These are phyloP conservation scores for Luffa aegyptiaca DNA, from an alignment of 306 rosid species.

Conservation along the genomic window DNA sequence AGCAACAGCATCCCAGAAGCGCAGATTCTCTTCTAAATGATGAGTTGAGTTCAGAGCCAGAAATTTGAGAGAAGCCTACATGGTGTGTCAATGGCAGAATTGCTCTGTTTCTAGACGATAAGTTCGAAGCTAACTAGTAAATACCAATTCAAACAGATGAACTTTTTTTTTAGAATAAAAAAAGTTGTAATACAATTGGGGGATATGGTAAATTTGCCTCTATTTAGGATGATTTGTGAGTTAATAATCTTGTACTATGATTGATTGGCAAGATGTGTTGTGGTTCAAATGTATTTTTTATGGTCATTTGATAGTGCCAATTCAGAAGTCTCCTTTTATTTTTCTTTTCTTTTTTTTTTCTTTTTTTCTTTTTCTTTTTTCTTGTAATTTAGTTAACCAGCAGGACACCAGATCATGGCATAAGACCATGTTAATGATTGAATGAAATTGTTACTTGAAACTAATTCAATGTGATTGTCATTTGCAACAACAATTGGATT, in stretches of 20 bases:
- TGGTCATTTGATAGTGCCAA: neutral
- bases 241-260: neutral
- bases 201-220: neutral
- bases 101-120: neutral
- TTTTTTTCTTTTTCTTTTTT: too few relatives aligned
- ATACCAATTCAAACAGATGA: neutral
- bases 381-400: too few relatives aligned
- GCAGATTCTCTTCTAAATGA: conserved; percentile 14
- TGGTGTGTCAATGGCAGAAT: neutral
- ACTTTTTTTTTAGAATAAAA: neutral
- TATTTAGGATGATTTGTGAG: neutral
- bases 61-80: neutral
- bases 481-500: neutral
- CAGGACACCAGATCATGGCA: too few relatives aligned
- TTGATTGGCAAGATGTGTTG: neutral
- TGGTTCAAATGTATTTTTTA: neutral
- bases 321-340: neutral
- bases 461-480: too few relatives aligned
- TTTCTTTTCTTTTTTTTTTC: too few relatives aligned
- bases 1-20: neutral
- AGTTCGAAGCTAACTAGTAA: neutral
- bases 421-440: too few relatives aligned
- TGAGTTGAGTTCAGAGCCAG: neutral
- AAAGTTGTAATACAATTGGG: neutral
- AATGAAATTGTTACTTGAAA: too few relatives aligned